Percentiles rank a stretch among this genome's conserved stretches.
Conservation (phyloP, 108 stramenopile species). For the Bacterosira constricta region DNA sequence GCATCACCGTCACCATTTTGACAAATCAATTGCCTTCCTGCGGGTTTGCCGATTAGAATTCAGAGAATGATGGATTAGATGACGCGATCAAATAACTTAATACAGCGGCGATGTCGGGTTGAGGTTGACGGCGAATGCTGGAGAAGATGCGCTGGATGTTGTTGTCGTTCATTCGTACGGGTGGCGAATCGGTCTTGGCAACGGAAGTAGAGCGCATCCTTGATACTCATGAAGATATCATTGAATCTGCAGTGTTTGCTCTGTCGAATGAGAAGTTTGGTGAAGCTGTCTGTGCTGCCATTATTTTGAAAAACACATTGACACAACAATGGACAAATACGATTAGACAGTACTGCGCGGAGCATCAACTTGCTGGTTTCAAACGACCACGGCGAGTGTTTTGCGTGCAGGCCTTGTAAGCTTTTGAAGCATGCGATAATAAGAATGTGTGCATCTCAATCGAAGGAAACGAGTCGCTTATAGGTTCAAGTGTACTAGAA, state of each 20-base stretch:
- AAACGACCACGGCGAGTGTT: constrained; percentile 71
- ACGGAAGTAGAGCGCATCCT: constrained; percentile 82
- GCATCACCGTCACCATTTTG: too few relatives aligned
- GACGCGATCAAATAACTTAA: too few relatives aligned
- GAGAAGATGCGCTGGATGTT: too few relatives aligned
- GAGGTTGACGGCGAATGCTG: too few relatives aligned
- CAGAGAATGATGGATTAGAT: too few relatives aligned
- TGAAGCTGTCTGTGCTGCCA: constrained; percentile 73
- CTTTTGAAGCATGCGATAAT: constrained; percentile 60
- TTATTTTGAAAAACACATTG: too few relatives aligned
- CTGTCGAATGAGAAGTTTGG: constrained; percentile 74
- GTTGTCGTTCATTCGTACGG: constrained; percentile 90
- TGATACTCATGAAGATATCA: constrained; percentile 24
- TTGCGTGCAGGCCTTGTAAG: constrained; percentile 64
- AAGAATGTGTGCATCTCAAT: constrained; percentile 3
- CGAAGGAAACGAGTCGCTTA: constrained; percentile 16
- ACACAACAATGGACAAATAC: neutral
- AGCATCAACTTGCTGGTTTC: constrained; percentile 67
- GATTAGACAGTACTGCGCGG: constrained; percentile 55
- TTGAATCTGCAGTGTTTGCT: constrained; percentile 79
- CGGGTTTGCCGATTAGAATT: too few relatives aligned
- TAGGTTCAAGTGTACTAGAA: too few relatives aligned
- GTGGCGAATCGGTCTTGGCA: constrained; percentile 91
- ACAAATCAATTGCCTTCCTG: too few relatives aligned
- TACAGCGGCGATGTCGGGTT: too few relatives aligned